Evolutionary conservation across 306 rosid species (phyloP).

Genomic region (Glycine soja): DNA sequence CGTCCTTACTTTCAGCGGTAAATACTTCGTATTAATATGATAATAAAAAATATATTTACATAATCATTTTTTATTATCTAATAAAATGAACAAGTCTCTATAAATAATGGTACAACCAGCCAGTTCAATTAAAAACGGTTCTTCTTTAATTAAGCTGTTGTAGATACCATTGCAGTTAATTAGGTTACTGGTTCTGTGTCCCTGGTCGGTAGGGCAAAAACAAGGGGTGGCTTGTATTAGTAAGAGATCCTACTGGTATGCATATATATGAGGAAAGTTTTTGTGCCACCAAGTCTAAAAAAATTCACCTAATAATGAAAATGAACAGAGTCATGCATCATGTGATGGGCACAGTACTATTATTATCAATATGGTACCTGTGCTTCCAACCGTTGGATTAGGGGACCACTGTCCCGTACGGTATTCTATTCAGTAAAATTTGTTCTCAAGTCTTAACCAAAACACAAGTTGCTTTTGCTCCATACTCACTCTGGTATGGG

Average conservation of each 20-base stretch:
- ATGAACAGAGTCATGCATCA: slow-evolving; percentile 38
- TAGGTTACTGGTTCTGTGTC: slow-evolving; percentile 32
- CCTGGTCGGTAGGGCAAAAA: slow-evolving; percentile 37
- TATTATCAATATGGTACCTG: slow-evolving; percentile 41
- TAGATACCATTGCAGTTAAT: slow-evolving; percentile 38
- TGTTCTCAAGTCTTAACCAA: slow-evolving; percentile 18
- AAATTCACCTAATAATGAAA: background rate
- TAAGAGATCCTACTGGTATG: slow-evolving; percentile 1
- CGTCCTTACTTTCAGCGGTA: no score
- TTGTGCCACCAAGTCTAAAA: background rate
- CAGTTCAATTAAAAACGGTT: background rate
- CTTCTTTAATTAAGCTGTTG: background rate
- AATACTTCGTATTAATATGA: no score
- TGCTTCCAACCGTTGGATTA: slow-evolving; percentile 48
- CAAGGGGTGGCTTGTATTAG: slow-evolving; percentile 25
- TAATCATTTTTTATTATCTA: no score
- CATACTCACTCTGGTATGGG: slow-evolving; percentile 33
- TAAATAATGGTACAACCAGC: background rate
- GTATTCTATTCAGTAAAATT: slow-evolving; percentile 28
- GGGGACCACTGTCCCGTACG: slow-evolving; percentile 50
- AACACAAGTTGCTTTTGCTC: slow-evolving; percentile 45
- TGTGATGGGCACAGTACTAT: slow-evolving; percentile 52
- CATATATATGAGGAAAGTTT: background rate
- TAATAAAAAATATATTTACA: no score
- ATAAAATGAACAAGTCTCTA: background rate